Evolutionary conservation across 2,329 filamentous ascomycete genomes (phyloP), one percentile per base, ranked within the genome.

Genomic region (Aspergillus sp.): DNA sequence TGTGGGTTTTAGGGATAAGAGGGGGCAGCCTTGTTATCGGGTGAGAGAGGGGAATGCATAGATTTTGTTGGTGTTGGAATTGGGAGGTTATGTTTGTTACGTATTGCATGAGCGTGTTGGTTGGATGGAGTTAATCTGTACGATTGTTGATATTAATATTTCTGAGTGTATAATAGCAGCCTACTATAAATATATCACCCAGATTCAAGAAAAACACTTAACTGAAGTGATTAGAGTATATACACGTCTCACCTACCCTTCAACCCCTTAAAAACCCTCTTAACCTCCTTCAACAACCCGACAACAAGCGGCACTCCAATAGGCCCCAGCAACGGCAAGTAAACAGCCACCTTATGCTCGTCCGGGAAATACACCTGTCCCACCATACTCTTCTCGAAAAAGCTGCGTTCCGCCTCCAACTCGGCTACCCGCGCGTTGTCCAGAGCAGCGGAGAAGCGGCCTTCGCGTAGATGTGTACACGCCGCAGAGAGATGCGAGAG

Each of bases 301-400:
- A 96, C 87, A 5, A 96, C 66, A 44, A 98, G 71, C 33, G 93
- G 93, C 10, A 97, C 91, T 4, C 88, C 90, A 37, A 97, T 83
- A 0, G 93, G 93, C 0, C 93, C 93, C 37, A 98, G 72, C 9
- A 98, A 72, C 1, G 93, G 93, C 59, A 98, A 71, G 65, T 98
- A 98, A 1, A 98, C 93, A 0, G 93, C 93, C 20, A 98, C 82
- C 69, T 97, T 98, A 68, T 98, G 93, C 72, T 98, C 93, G 62
- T 98, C 93, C 0, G 93, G 93, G 67, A 98, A 98, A 68, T 97
- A 98, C 2, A 97, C 84, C 71, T 97, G 93, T 0, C 90, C 93
- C 10, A 98, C 93, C 93, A 98, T 98, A 62, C 88, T 95, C 71
- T 95, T 95, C 70, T 98, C 93, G 58, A 98, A 98, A 69, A 98